Evolutionary conservation across 768 basidiomycete species (phyloP), one percentile per base, ranked within the genome.

Genomic region (Termitomyces sp.): DNA sequence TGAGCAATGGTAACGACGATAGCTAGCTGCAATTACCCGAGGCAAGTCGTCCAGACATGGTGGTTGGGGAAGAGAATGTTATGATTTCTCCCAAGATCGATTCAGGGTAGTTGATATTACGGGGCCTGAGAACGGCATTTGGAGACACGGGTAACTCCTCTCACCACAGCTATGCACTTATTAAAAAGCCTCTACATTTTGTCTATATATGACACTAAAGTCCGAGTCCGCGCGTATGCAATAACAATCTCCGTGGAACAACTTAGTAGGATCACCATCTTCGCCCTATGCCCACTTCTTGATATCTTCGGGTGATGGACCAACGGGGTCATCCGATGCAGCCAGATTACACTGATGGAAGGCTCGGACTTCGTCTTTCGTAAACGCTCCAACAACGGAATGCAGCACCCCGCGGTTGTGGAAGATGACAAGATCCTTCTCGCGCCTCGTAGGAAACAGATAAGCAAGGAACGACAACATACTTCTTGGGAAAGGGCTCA

Each of bases 261-360:
- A 18, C 18, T 46, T 3, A 29, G 29, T 16, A 46, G 16, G 24
- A 26, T 26, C 44, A 45, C 22, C 31, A 13, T 31, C 29, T 31
- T 31, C 29, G 10, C 31, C 44, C 34, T 48, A 78, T 51, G 84
- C 84, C 72, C 81, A 90, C 48, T 72, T 74, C 74, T 74, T 73
- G 46, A 91, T 70, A 65, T 93, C 90, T 59, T 87, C 84, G n/a
- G 72, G 73, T 24, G 74, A 74, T 2, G 91, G 91, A 0, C 90
- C 90, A 24, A 65, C 68, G 0, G 90, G 90, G 48, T 86, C 85
- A 51, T 83, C 82, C 37, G 86, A 87, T 4, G 86, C 88, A 22
- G 92, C 92, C n/a, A 94, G 79, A 68, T 92, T 92, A 74, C 92
- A 93, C 71, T 90, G 88, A 67, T 91, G 89, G 77, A 92, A 91